These are phyloP conservation scores for Epichloe elymi DNA, from an alignment of 2,329 filamentous ascomycete species.

Conservation along the genomic window DNA sequence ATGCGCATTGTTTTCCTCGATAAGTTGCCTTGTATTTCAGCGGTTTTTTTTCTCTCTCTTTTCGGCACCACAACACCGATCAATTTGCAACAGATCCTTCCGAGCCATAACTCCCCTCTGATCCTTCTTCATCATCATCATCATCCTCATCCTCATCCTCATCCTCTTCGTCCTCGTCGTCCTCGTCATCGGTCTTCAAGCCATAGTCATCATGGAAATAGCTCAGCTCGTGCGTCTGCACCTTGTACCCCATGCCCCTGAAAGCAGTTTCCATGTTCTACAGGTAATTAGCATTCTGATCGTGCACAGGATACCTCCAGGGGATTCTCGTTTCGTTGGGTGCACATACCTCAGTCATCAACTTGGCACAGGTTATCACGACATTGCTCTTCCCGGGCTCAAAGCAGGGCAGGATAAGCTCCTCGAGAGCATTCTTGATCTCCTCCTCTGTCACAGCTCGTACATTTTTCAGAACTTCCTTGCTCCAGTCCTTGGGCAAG, in stretches of 20 bases:
- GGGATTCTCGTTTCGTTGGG: no score
- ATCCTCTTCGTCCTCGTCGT: slow-evolving; percentile 32
- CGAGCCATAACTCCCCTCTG: slow-evolving; percentile 3
- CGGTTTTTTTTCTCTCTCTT: not conserved
- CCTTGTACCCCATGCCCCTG: slow-evolving; percentile 62
- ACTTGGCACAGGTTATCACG: slow-evolving; percentile 74
- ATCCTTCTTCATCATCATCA: slow-evolving; percentile 12
- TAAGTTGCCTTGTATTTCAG: not conserved
- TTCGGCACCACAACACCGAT: not conserved
- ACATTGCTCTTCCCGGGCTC: slow-evolving; percentile 68
- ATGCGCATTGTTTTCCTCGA: not conserved
- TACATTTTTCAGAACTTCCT: slow-evolving; percentile 63
- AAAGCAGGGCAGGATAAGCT: slow-evolving; percentile 70
- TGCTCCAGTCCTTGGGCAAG: slow-evolving; percentile 64
- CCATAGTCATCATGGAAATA: slow-evolving; percentile 89
- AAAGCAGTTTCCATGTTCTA: slow-evolving; percentile 55
- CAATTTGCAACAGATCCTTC: not conserved
- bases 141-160: slow-evolving; percentile 13
- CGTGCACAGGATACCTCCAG: slow-evolving; percentile 18
- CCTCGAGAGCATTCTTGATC: slow-evolving; percentile 59
- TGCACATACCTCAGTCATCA: slow-evolving; percentile 65
- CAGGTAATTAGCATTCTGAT: slow-evolving; percentile 32
- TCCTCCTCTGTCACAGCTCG: slow-evolving; percentile 63
- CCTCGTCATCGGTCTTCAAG: slow-evolving; percentile 52
- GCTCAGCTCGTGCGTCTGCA: slow-evolving; percentile 57